phyloP scores from a whole-genome alignment of 2,329 filamentous ascomycete species.

The Stagonosporopsis tanaceti region DNA sequence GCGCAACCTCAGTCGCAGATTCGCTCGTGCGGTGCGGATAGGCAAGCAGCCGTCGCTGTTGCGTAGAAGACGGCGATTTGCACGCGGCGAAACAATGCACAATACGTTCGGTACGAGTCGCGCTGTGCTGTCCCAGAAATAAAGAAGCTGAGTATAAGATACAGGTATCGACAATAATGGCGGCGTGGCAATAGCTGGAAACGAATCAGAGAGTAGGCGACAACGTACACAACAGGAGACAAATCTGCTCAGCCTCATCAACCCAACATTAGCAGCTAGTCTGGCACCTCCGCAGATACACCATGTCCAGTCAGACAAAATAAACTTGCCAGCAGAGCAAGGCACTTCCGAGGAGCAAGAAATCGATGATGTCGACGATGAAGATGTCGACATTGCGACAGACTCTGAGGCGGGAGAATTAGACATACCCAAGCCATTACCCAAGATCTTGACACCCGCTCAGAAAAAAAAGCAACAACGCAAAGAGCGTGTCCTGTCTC shows the following conservation, averaged over 20 bases:
- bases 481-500: slow-evolving; percentile 22
- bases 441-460: slow-evolving; percentile 21
- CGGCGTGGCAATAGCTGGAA: neutral
- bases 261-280: slow-evolving; percentile 12
- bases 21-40: neutral
- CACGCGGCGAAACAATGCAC: neutral
- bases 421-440: slow-evolving; percentile 8
- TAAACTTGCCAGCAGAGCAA: neutral
- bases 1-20: neutral
- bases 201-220: slow-evolving; percentile 1
- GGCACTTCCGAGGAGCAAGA: neutral
- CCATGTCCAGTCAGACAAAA: neutral
- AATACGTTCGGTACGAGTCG: slow-evolving; percentile 4
- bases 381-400: slow-evolving; percentile 13
- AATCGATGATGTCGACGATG: slow-evolving; percentile 6
- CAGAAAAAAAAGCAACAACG: slow-evolving; percentile 27
- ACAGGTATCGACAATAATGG: neutral
- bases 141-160: neutral
- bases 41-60: neutral
- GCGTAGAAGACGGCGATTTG: neutral
- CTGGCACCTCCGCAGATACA: neutral
- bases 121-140: neutral
- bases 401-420: slow-evolving; percentile 17
- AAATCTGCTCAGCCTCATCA: slow-evolving; percentile 17
- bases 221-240: slow-evolving; percentile 19